Conservation (phyloP, 495 filamentous ascomycete genomes). For the Peziza echinospora region DNA sequence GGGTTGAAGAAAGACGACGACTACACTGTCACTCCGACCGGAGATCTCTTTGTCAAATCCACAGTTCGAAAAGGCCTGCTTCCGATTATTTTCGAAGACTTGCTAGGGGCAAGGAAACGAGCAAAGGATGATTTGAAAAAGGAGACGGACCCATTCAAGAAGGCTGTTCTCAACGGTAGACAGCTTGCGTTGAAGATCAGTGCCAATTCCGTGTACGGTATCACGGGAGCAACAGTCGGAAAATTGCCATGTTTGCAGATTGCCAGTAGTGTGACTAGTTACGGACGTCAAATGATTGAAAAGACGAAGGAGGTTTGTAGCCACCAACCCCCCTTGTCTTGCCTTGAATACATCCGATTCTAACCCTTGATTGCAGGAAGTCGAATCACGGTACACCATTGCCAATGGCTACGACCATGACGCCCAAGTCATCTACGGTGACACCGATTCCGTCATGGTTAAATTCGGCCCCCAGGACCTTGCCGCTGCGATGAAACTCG, state of each 20-base stretch:
- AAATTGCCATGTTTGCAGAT: conserved; percentile 91
- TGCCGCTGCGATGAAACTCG: conserved; percentile 76
- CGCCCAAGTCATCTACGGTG: conserved; percentile 92
- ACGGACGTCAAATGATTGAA: conserved; percentile 96
- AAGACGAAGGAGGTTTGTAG: conserved; percentile 75
- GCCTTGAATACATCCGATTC: too few species aligned
- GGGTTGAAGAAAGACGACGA: conserved; percentile 64
- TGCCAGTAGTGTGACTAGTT: conserved; percentile 87
- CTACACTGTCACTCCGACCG: conserved; percentile 87
- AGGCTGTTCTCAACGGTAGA: conserved; percentile 90
- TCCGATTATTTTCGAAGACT: conserved; percentile 83
- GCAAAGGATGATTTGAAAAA: conserved; percentile 78
- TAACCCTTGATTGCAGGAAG: too few species aligned
- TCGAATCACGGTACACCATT: conserved; percentile 70
- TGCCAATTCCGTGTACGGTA: conserved; percentile 93
- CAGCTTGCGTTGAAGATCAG: conserved; percentile 92
- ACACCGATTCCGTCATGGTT: conserved; percentile 99
- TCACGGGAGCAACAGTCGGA: conserved; percentile 87
- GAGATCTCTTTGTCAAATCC: conserved; percentile 74
- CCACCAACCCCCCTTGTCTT: too few species aligned
- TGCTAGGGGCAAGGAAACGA: conserved; percentile 70
- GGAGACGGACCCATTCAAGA: conserved; percentile 91
- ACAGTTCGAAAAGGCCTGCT: conserved; percentile 82
- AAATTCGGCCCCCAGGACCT: conserved; percentile 83
- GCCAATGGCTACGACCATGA: conserved; percentile 87